Evolutionary conservation across 1,139 yeast genomes (phyloP), one percentile per base, ranked within the genome.

Genomic region (Candida gigantensis): DNA sequence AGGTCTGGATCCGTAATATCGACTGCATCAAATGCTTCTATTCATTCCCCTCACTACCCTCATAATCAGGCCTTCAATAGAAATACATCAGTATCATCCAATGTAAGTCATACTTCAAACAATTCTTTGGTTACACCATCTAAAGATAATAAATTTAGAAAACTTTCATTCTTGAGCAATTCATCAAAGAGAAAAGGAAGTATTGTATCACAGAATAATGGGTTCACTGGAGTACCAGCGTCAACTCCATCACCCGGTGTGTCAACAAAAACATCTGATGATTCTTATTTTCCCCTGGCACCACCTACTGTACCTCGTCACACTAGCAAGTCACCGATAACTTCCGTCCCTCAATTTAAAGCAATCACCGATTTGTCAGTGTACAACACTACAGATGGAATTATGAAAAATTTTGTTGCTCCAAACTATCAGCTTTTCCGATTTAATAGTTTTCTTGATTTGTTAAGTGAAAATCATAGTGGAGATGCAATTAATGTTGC

Each of bases 401-500:
- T 69, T 41, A 47, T 46, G 21, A 32, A 43, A 12, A 42, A 37
- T 16, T 52, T 68, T 17, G 43, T 49, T 13, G 49, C 61, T 3
- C 72, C 73, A 1, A 45, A 55, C 2, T 65, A 60, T 39, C 68
- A 64, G 39, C 41, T 57, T 4, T 56, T 60, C 42, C 48, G 73
- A n/a, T 71, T 53, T 43, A 55, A 60, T 35, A 57, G 55, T 34
- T 70, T 63, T 43, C 53, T 69, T 11, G 66, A 62, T 20, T 52
- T 62, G 16, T 37, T 68, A 18, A 43, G 57, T 16, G 66, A 57
- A 9, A 65, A 63, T 37, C 73, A 63, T 36, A 46, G 50, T 14
- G 57, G 57, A 33, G 76, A 70, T 45, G 68, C 75, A 0, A 54
- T 68, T n/a, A 67, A 60, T 41, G 69, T 69, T 51, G 70, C 73